phyloP scores from a whole-genome alignment of 257 asterid species.

The Jaltomata sinuosa region DNA sequence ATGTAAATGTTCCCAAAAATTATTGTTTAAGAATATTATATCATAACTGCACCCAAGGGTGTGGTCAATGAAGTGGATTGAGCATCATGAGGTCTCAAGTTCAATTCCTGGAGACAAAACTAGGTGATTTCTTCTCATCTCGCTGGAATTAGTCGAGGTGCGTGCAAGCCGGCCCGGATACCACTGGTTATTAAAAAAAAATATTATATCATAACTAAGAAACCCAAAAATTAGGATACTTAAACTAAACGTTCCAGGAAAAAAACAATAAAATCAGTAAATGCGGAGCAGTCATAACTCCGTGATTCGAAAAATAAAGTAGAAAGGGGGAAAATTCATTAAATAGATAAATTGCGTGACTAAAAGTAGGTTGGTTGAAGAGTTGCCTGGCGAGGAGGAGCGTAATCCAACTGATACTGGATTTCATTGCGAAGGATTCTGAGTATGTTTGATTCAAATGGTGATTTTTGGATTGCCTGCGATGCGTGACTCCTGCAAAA shows the following conservation, averaged over 20 bases:
- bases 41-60: too few species aligned
- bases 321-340: not conserved
- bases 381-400: slow-evolving; percentile 10
- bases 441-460: slow-evolving; percentile 2
- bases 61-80: too few species aligned
- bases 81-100: too few species aligned
- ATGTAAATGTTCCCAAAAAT: not conserved
- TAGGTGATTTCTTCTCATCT: too few species aligned
- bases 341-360: not conserved
- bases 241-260: not conserved
- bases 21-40: too few species aligned
- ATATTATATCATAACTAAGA: not conserved
- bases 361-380: not conserved
- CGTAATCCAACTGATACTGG: slow-evolving; percentile 5
- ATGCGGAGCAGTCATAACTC: not conserved
- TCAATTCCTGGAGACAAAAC: too few species aligned
- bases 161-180: too few species aligned
- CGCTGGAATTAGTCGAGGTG: too few species aligned
- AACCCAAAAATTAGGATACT: not conserved
- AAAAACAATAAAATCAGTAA: not conserved
- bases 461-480: not conserved
- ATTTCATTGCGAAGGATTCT: slow-evolving; percentile 9
- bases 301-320: not conserved
- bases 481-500: not conserved
- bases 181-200: too few species aligned